Evolutionary conservation across 2,329 filamentous ascomycete genomes (phyloP).

Genomic region (Aureobasidium zeae): DNA sequence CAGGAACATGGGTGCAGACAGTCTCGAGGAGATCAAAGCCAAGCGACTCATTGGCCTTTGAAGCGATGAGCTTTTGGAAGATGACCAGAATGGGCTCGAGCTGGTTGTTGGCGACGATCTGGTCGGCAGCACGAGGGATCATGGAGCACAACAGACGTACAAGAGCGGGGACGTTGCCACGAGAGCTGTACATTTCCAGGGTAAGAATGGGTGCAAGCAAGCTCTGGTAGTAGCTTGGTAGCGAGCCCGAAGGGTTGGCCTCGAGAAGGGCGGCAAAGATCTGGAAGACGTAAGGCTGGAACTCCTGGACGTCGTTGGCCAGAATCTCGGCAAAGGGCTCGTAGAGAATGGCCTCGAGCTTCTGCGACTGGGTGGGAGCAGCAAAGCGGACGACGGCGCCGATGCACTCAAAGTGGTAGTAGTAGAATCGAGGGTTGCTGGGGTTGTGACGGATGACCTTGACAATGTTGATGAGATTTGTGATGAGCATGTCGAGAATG

Average conservation of each 20-base stretch:
- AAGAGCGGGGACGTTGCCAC: constrained; percentile 86
- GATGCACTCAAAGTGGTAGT: constrained; percentile 93
- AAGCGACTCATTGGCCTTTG: constrained; percentile 74
- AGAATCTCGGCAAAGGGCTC: constrained; percentile 73
- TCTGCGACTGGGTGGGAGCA: constrained; percentile 57
- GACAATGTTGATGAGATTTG: constrained; percentile 80
- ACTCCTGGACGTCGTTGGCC: constrained; percentile 78
- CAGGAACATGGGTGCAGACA: constrained; percentile 62
- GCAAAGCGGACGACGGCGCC: constrained; percentile 77
- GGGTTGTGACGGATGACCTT: constrained; percentile 89
- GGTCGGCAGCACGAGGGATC: constrained; percentile 63
- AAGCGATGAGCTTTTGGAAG: constrained; percentile 79
- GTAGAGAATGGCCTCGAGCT: constrained; percentile 74
- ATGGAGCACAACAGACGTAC: constrained; percentile 76
- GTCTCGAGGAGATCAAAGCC: constrained; percentile 86
- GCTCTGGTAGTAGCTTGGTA: constrained; percentile 72
- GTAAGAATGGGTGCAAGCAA: constrained; percentile 70
- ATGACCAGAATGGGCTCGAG: constrained; percentile 85
- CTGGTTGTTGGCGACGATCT: constrained; percentile 70
- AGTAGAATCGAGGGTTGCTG: constrained; percentile 96
- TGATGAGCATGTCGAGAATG: constrained; percentile 68
- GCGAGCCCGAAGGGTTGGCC: constrained; percentile 65
- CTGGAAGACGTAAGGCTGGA: constrained; percentile 94
- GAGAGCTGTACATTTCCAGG: constrained; percentile 80
- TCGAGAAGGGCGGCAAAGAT: constrained; percentile 86